phyloP scores from a whole-genome alignment of 495 filamentous ascomycete species.

The Hyaloscypha bicolor region DNA sequence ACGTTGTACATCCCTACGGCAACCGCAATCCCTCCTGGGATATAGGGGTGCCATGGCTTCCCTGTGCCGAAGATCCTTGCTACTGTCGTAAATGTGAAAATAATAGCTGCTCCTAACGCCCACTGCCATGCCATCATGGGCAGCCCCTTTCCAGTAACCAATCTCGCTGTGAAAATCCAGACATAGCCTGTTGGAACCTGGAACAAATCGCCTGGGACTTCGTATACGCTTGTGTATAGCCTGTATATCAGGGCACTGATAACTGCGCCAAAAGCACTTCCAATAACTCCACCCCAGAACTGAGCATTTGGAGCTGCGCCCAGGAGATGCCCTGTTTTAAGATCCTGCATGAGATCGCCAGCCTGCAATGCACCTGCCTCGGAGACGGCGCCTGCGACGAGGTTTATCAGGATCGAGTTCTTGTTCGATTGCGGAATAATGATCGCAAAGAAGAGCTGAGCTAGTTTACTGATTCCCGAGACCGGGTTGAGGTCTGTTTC shows the following conservation, averaged over 20 bases:
- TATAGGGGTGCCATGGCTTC: constrained; percentile 56
- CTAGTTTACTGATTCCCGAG: constrained; percentile 94
- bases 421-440: constrained; percentile 76
- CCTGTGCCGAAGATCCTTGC: constrained; percentile 59
- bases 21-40: constrained; percentile 94
- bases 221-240: constrained; percentile 87
- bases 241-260: constrained; percentile 87
- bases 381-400: constrained; percentile 89
- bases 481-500: constrained; percentile 98
- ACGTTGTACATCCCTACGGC: constrained; percentile 98
- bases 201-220: constrained; percentile 84
- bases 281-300: constrained; percentile 95
- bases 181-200: constrained; percentile 93
- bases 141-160: constrained; percentile 91
- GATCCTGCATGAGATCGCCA: constrained; percentile 96
- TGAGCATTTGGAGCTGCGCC: constrained; percentile 92
- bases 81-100: constrained; percentile 72
- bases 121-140: constrained; percentile 80
- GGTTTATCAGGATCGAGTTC: constrained; percentile 86
- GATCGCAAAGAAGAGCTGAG: constrained; percentile 91
- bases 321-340: constrained; percentile 94
- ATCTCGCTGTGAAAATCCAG: constrained; percentile 93
- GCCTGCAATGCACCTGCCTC: constrained; percentile 91
- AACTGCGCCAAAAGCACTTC: constrained; percentile 83
- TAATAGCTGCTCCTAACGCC: constrained; percentile 65